phyloP scores from a whole-genome alignment of 305 asterid species.

The Fraxinus angustifolia region DNA sequence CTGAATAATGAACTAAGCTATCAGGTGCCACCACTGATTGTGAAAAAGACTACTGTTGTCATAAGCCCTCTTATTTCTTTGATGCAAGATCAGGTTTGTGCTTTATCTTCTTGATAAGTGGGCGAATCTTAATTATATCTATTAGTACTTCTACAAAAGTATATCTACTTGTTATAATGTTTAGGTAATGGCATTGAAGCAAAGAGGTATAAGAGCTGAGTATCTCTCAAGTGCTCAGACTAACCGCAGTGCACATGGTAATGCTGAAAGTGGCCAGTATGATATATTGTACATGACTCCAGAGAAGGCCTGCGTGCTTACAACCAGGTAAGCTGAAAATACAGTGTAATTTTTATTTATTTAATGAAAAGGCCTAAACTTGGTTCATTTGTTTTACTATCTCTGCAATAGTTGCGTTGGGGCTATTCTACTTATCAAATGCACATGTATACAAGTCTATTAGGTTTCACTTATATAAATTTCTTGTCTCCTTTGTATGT shows the following conservation, averaged over 20 bases:
- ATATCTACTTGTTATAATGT: slow-evolving; percentile 10
- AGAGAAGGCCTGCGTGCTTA: slow-evolving; percentile 63
- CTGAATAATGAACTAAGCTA: slow-evolving; percentile 49
- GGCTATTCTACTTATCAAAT: slow-evolving; percentile 11
- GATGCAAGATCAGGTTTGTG: slow-evolving; percentile 90
- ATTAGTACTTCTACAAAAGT: not conserved
- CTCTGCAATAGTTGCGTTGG: not conserved
- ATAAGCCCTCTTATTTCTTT: slow-evolving; percentile 88
- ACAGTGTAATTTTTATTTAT: too few species aligned
- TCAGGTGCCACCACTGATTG: slow-evolving; percentile 82
- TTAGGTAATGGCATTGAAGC: slow-evolving; percentile 87
- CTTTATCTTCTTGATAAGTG: not conserved
- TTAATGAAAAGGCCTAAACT: not conserved
- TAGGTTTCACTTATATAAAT: not conserved
- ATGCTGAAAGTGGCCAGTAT: slow-evolving; percentile 69
- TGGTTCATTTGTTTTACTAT: not conserved
- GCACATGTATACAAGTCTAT: not conserved
- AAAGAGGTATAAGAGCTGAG: slow-evolving; percentile 78
- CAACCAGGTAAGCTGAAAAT: slow-evolving; percentile 45
- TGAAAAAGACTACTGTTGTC: slow-evolving; percentile 69
- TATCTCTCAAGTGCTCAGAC: slow-evolving; percentile 85
- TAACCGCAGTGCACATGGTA: slow-evolving; percentile 44
- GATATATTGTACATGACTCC: slow-evolving; percentile 87
- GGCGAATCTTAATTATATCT: not conserved
- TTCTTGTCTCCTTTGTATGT: not conserved